Evolutionary conservation across 768 basidiomycete genomes (phyloP).

Genomic region (Suillus luteus): DNA sequence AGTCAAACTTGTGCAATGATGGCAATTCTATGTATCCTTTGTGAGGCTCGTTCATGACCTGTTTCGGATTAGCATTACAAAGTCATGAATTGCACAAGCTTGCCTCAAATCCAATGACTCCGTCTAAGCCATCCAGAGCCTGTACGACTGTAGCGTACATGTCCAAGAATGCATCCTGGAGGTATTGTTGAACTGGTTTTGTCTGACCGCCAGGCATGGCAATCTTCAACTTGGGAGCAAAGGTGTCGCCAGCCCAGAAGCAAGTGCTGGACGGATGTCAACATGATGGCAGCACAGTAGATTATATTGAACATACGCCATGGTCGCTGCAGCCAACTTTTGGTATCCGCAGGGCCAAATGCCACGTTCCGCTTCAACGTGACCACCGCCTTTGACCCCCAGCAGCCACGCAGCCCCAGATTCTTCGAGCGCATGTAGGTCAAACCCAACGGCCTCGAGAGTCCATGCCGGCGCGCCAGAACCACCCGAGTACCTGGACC

Average conservation of each 20-base stretch:
- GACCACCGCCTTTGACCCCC: constrained; percentile 77
- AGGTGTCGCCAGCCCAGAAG: constrained; percentile 91
- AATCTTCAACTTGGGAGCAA: constrained; percentile 72
- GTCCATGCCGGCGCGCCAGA: constrained; percentile 99
- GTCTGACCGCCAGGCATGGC: constrained; percentile 47
- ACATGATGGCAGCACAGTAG: constrained; percentile 4
- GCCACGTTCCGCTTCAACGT: constrained; percentile 76
- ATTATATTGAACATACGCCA: constrained; percentile 62
- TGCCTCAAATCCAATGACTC: constrained; percentile 90
- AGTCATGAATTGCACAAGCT: constrained; percentile 13
- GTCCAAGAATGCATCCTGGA: constrained; percentile 80
- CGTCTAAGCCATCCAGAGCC: constrained; percentile 71
- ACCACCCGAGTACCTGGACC: constrained; percentile 93
- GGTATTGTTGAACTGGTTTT: constrained; percentile 74
- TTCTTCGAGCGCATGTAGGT: constrained; percentile 75
- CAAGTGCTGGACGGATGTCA: constrained; percentile 58
- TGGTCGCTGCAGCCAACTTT: constrained; percentile 89
- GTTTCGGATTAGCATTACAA: constrained; percentile 10
- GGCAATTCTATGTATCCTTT: constrained; percentile 84
- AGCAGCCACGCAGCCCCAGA: constrained; percentile 86
- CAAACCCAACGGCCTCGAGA: constrained; percentile 81
- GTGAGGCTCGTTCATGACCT: constrained; percentile 97
- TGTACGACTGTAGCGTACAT: constrained; percentile 72
- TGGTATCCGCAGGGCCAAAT: constrained; percentile 94
- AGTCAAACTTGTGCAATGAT: constrained; percentile 85